phyloP scores from a whole-genome alignment of 306 rosid species.

The Cajanus cajan region DNA sequence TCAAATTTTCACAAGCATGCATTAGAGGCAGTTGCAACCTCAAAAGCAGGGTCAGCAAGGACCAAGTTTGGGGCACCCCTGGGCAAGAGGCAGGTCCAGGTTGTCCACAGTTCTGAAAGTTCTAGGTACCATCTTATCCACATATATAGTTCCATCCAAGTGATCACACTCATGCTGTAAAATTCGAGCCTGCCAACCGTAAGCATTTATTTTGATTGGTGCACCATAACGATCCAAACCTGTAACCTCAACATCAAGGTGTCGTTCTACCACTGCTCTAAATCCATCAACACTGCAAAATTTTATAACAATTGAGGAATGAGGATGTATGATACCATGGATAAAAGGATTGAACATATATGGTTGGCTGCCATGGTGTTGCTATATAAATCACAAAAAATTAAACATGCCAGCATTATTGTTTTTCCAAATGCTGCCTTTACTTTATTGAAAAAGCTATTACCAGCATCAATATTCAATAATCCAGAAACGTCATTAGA shows the following conservation, averaged over 20 bases:
- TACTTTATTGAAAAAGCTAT: background rate
- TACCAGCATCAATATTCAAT: background rate
- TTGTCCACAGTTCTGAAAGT: constrained; percentile 79
- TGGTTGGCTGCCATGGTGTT: background rate
- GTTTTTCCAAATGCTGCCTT: background rate
- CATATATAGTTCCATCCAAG: constrained; percentile 81
- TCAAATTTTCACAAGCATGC: background rate
- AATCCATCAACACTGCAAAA: constrained; percentile 78
- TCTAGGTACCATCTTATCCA: constrained; percentile 81
- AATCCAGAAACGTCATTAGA: background rate
- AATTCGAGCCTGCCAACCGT: constrained; percentile 94
- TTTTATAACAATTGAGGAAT: constrained; percentile 3
- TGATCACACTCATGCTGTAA: constrained; percentile 95
- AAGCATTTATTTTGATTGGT: constrained; percentile 63
- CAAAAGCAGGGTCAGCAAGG: constrained; percentile 30
- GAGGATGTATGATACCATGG: constrained; percentile 7
- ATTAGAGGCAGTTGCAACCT: background rate
- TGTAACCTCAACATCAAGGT: constrained; percentile 75
- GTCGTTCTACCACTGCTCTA: constrained; percentile 81
- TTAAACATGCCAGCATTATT: background rate
- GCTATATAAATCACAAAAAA: background rate
- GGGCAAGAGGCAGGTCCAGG: constrained; percentile 74
- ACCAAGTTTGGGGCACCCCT: constrained; percentile 83
- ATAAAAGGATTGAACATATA: background rate
- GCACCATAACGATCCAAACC: constrained; percentile 81